These are phyloP conservation scores for Zygosaccharomyces sapae DNA, from an alignment of 1,139 yeast species.

Conservation along the genomic window DNA sequence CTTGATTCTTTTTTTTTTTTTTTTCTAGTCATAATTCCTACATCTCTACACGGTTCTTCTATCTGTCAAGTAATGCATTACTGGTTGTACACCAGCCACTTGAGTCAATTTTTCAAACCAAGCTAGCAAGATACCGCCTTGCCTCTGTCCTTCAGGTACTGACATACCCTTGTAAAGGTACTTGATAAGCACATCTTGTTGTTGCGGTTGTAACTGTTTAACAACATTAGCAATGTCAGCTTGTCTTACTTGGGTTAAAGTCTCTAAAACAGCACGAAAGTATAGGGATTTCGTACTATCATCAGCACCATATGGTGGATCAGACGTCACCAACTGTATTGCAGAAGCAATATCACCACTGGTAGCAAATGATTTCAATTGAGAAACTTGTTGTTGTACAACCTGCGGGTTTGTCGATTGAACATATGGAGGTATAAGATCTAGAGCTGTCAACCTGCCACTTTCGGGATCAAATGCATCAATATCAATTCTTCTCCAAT, in stretches of 20 bases:
- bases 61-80: conserved; percentile 80
- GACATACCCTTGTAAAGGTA: conserved; percentile 85
- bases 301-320: conserved; percentile 81
- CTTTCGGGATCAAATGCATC: conserved; percentile 83
- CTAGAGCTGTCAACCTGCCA: conserved; percentile 58
- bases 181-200: conserved; percentile 76
- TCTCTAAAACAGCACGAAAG: conserved; percentile 64
- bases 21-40: not conserved
- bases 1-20: not conserved
- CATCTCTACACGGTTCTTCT: conserved; percentile 57
- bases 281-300: conserved; percentile 39
- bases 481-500: conserved; percentile 79
- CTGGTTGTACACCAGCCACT: conserved; percentile 81
- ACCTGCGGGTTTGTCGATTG: conserved; percentile 47
- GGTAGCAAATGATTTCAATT: conserved; percentile 59
- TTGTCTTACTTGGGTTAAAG: conserved; percentile 70
- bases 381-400: conserved; percentile 51
- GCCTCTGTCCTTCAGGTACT: conserved; percentile 70
- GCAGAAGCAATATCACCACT: conserved; percentile 73
- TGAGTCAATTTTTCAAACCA: conserved; percentile 94
- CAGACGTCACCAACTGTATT: conserved; percentile 55
- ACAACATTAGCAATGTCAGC: conserved; percentile 64
- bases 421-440: conserved; percentile 51
- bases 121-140: conserved; percentile 76
- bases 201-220: conserved; percentile 53